Percentiles rank a stretch among this genome's conserved stretches.
These are phyloP conservation scores for Lichtheimia hyalospora DNA, from an alignment of 371 early-diverging fungal genomes.

Conservation along the genomic window DNA sequence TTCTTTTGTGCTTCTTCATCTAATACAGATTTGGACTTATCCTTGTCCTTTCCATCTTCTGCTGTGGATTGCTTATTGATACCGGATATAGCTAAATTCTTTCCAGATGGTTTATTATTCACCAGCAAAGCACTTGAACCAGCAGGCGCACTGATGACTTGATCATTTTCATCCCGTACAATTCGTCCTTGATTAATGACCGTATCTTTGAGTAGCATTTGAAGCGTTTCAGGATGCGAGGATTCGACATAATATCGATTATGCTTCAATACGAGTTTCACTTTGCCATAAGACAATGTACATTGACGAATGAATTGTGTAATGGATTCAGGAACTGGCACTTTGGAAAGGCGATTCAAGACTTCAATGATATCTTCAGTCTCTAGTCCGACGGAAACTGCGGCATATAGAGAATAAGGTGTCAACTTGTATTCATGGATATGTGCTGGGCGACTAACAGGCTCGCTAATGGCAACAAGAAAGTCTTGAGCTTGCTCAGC, in stretches of 20 bases:
- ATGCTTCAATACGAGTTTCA: slow-evolving; percentile 95
- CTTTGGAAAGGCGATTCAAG: slow-evolving; percentile 89
- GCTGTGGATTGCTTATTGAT: slow-evolving; percentile 43
- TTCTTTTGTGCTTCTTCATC: slow-evolving; percentile 31
- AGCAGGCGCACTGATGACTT: slow-evolving; percentile 31
- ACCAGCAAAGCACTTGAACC: slow-evolving; percentile 29
- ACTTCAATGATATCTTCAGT: slow-evolving; percentile 96
- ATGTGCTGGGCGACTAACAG: slow-evolving; percentile 90
- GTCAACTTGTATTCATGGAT: slow-evolving; percentile 99
- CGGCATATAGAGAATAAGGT: slow-evolving; percentile 98
- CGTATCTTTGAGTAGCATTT: slow-evolving; percentile 82
- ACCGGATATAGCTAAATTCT: slow-evolving; percentile 63
- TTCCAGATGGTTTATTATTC: slow-evolving; percentile 54
- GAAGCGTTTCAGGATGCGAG: slow-evolving; percentile 83
- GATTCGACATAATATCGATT: slow-evolving; percentile 96
- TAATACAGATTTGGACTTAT: slow-evolving; percentile 16
- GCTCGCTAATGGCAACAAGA: slow-evolving; percentile 98
- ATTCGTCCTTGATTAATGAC: slow-evolving; percentile 76
- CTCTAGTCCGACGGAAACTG: slow-evolving; percentile 98
- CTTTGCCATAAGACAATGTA: slow-evolving; percentile 96
- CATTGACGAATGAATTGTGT: slow-evolving; percentile 87
- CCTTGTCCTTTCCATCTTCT: slow-evolving; percentile 16
- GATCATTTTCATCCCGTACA: slow-evolving; percentile 46
- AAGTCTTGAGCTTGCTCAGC: slow-evolving; percentile 98
- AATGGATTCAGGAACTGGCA: slow-evolving; percentile 85